phyloP scores from a whole-genome alignment of 169 alveolate genomes.

The Eimeria brunetti region DNA sequence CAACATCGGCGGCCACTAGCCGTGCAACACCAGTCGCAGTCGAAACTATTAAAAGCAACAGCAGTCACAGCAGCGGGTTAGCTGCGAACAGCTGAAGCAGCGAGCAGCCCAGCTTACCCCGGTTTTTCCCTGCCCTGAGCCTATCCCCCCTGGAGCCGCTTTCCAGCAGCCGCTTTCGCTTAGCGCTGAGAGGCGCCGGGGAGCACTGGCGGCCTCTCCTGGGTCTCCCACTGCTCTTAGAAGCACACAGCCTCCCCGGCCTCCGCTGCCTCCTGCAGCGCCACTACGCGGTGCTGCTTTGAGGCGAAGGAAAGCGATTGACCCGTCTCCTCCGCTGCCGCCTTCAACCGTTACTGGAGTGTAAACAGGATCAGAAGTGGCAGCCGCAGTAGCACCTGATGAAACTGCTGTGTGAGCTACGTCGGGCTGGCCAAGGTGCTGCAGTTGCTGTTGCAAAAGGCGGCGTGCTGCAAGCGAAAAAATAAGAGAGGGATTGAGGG shows the following conservation, averaged over 20 bases:
- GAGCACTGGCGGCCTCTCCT: slow-evolving; percentile 4
- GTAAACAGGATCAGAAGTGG: not conserved
- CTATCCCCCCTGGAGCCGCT: slow-evolving; percentile 48
- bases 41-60: not conserved
- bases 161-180: slow-evolving; percentile 39
- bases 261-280: slow-evolving; percentile 73
- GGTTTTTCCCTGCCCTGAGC: slow-evolving; percentile 38
- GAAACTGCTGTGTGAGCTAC: not conserved
- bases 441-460: slow-evolving; percentile 29
- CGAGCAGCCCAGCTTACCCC: slow-evolving; percentile 40
- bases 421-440: not conserved
- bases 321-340: slow-evolving; percentile 71
- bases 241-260: slow-evolving; percentile 65
- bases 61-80: slow-evolving; percentile 3
- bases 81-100: not conserved
- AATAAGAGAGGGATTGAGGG: slow-evolving; percentile 27
- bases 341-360: slow-evolving; percentile 63
- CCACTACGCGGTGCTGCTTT: slow-evolving; percentile 68
- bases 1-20: not conserved
- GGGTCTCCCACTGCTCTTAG: slow-evolving; percentile 52
- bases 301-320: slow-evolving; percentile 66
- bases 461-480: slow-evolving; percentile 65
- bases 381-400: not conserved
- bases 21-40: not conserved
- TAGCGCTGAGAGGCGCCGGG: not conserved